phyloP scores from a whole-genome alignment of 805 yeast genomes.

The Barnettozyma wickerhamii region DNA sequence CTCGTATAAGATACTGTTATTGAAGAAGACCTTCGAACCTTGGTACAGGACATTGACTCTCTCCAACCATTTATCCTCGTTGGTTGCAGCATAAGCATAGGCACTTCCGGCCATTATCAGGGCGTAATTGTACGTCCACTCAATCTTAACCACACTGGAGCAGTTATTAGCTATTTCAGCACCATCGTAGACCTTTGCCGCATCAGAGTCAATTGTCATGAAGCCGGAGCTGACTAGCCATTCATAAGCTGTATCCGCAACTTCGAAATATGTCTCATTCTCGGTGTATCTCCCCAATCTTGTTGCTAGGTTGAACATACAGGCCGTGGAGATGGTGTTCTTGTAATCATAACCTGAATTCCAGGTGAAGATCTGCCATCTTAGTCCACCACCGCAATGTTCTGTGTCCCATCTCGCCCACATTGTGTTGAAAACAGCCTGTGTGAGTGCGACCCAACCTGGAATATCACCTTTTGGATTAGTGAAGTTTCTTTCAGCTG shows the following conservation, averaged over 20 bases:
- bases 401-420: constrained; percentile 55
- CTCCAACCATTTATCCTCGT: constrained; percentile 44
- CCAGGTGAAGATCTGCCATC: constrained; percentile 75
- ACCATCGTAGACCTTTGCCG: constrained; percentile 50
- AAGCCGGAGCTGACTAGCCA: constrained; percentile 53
- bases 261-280: constrained; percentile 48
- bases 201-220: constrained; percentile 32
- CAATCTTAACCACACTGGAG: constrained; percentile 40
- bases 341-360: constrained; percentile 65
- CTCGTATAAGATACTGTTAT: constrained; percentile 53
- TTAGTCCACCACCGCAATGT: constrained; percentile 58
- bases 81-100: constrained; percentile 60
- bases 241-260: constrained; percentile 51
- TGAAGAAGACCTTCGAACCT: constrained; percentile 46
- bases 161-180: constrained; percentile 48
- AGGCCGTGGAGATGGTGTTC: constrained; percentile 60
- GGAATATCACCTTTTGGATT: constrained; percentile 43
- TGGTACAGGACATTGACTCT: constrained; percentile 40
- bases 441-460: constrained; percentile 56
- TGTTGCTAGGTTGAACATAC: constrained; percentile 58
- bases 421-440: constrained; percentile 63
- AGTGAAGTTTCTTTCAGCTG: constrained; percentile 57
- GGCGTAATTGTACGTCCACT: constrained; percentile 74
- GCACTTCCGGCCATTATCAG: constrained; percentile 65
- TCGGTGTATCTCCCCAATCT: constrained; percentile 60